phyloP scores from a whole-genome alignment of 2,329 filamentous ascomycete species.

The Curvularia sp. region DNA sequence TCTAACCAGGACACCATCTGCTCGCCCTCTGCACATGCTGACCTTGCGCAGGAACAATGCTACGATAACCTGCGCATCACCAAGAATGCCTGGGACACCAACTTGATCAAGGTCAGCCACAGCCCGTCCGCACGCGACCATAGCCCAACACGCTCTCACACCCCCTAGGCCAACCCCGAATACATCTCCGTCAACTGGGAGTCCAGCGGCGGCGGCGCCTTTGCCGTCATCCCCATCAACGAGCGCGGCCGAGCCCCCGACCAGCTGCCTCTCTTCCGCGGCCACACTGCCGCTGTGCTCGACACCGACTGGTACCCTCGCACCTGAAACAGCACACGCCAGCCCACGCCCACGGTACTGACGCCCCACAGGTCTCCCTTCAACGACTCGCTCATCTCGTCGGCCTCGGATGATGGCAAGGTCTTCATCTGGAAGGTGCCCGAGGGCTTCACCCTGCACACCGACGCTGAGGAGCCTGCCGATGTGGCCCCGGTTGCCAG shows the following conservation, averaged over 20 bases:
- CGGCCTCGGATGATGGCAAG: constrained; percentile 95
- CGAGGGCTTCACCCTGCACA: constrained; percentile 81
- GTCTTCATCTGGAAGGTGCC: constrained; percentile 97
- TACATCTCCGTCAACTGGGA: constrained; percentile 99
- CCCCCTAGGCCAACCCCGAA: constrained; percentile 82
- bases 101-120: constrained; percentile 84
- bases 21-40: constrained; percentile 13
- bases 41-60: constrained; percentile 75
- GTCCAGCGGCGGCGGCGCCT: constrained; percentile 91
- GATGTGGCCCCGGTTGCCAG: constrained; percentile 83
- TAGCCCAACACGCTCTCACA: constrained; percentile 37
- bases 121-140: constrained; percentile 35
- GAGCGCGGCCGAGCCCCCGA: constrained; percentile 93
- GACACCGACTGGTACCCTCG: constrained; percentile 87
- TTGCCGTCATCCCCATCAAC: constrained; percentile 89
- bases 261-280: constrained; percentile 91
- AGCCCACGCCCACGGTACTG: constrained; percentile 15
- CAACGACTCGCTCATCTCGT: constrained; percentile 91
- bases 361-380: constrained; percentile 79
- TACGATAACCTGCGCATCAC: constrained; percentile 98
- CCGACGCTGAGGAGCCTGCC: constrained; percentile 80
- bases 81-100: constrained; percentile 99
- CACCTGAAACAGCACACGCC: not conserved
- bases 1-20: not conserved
- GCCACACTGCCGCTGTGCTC: constrained; percentile 92